Evolutionary conservation across 257 asterid species (phyloP).

Genomic region (Agastache rugosa): DNA sequence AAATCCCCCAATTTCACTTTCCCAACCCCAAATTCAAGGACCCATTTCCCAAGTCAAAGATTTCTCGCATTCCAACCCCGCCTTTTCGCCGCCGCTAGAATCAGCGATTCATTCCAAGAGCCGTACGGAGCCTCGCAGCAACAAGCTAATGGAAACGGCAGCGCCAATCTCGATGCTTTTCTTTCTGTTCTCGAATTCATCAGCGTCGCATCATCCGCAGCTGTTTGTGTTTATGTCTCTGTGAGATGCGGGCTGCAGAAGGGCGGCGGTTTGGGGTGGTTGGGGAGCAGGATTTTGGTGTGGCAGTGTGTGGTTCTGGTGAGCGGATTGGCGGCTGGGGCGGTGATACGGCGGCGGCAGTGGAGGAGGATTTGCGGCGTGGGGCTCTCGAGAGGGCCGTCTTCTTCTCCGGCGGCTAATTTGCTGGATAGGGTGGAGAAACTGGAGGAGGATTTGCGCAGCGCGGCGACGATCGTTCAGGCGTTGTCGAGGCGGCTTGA

Average conservation of each 20-base stretch:
- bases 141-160: slow-evolving; percentile 24
- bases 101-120: slow-evolving; percentile 47
- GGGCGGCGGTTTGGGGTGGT: slow-evolving; percentile 50
- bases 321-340: slow-evolving; percentile 67
- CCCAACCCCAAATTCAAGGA: slow-evolving; percentile 36
- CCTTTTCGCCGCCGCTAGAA: slow-evolving; percentile 38
- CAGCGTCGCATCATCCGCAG: slow-evolving; percentile 68
- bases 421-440: slow-evolving; percentile 84
- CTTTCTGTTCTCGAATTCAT: slow-evolving; percentile 72
- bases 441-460: slow-evolving; percentile 73
- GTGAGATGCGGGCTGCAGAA: slow-evolving; percentile 50
- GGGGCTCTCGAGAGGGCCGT: slow-evolving; percentile 49
- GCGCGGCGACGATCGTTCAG: slow-evolving; percentile 54
- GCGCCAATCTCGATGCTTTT: slow-evolving; percentile 56
- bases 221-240: slow-evolving; percentile 52
- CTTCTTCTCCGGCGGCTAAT: slow-evolving; percentile 44
- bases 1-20: slow-evolving; percentile 38
- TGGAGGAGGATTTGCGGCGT: slow-evolving; percentile 74
- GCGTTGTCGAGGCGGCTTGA: slow-evolving; percentile 83
- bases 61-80: slow-evolving; percentile 30
- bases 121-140: slow-evolving; percentile 29
- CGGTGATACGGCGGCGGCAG: slow-evolving; percentile 79
- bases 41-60: slow-evolving; percentile 39
- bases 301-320: slow-evolving; percentile 80
- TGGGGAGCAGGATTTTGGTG: slow-evolving; percentile 54